Evolutionary conservation across 257 asterid genomes (phyloP).

Genomic region (Petunia secreta): DNA sequence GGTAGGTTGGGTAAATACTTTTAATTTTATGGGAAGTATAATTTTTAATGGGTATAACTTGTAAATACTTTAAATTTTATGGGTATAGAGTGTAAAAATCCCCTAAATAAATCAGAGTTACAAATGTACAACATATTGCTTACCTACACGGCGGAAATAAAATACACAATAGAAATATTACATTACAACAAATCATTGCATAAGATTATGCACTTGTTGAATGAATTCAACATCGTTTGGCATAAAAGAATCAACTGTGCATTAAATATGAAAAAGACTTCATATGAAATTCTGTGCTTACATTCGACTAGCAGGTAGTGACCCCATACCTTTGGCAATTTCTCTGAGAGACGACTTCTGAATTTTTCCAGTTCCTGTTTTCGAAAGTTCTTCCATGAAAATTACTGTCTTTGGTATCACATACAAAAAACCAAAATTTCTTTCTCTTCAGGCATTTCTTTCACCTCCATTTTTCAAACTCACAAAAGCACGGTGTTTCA

Average conservation of each 20-base stretch:
- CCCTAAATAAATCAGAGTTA: no score
- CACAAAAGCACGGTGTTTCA: conserved; percentile 82
- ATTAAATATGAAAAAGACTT: background rate
- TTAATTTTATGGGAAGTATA: no score
- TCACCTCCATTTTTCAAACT: conserved; percentile 50
- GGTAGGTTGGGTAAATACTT: no score
- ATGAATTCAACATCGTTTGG: background rate
- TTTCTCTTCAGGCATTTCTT: conserved; percentile 37
- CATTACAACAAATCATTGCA: background rate
- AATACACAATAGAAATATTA: background rate
- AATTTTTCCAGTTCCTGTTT: conserved; percentile 70
- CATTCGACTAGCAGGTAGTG: conserved; percentile 46
- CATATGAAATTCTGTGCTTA: conserved; percentile 11
- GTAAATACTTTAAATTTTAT: no score
- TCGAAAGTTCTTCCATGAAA: conserved; percentile 68
- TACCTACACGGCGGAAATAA: background rate
- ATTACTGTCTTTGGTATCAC: conserved; percentile 84
- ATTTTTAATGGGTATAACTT: no score
- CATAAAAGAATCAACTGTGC: background rate
- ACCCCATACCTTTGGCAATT: conserved; percentile 47
- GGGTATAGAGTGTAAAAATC: no score
- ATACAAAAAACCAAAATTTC: conserved; percentile 58
- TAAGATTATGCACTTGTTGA: background rate
- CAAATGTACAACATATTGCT: background rate
- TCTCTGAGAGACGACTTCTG: conserved; percentile 60